These are phyloP conservation scores for Zymoseptoria brevis DNA, from an alignment of 2,329 filamentous ascomycete species.

Conservation along the genomic window DNA sequence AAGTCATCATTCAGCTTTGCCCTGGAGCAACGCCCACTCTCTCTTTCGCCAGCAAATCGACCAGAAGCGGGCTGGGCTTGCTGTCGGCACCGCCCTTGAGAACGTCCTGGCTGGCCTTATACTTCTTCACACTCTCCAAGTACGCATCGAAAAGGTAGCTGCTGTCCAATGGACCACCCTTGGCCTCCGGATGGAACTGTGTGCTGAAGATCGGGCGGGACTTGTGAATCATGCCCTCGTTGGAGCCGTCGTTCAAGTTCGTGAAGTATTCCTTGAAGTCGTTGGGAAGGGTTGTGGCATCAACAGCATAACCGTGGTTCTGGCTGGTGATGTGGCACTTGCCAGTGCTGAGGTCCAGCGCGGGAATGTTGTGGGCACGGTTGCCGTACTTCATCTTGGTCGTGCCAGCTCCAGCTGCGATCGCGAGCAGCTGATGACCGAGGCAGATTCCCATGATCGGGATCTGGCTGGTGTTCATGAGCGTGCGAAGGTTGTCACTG, in stretches of 20 bases:
- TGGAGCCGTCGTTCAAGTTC: slow-evolving; percentile 95
- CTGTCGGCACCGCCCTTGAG: slow-evolving; percentile 70
- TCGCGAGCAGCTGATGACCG: slow-evolving; percentile 88
- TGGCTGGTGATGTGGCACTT: slow-evolving; percentile 98
- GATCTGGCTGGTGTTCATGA: slow-evolving; percentile 85
- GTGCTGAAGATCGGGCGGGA: slow-evolving; percentile 95
- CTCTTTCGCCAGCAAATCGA: slow-evolving; percentile 88
- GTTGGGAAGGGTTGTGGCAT: slow-evolving; percentile 67
- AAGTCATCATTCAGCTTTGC: background rate
- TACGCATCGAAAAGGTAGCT: slow-evolving; percentile 96
- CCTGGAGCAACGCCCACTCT: slow-evolving; percentile 68
- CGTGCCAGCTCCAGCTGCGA: slow-evolving; percentile 79
- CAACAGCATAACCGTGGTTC: slow-evolving; percentile 96
- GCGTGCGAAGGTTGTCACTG: slow-evolving; percentile 79
- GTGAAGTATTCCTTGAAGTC: slow-evolving; percentile 98
- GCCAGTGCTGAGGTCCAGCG: slow-evolving; percentile 85
- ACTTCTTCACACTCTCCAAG: slow-evolving; percentile 77
- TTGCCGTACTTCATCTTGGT: slow-evolving; percentile 99
- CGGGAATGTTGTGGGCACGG: slow-evolving; percentile 96
- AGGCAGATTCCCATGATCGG: slow-evolving; percentile 98
- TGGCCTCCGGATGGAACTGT: slow-evolving; percentile 97
- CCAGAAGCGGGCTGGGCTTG: slow-evolving; percentile 76
- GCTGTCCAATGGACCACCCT: slow-evolving; percentile 92
- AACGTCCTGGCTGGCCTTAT: slow-evolving; percentile 73
- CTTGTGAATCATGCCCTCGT: slow-evolving; percentile 96